Conservation (phyloP, 106 monocot species). For the Allium sativum region DNA sequence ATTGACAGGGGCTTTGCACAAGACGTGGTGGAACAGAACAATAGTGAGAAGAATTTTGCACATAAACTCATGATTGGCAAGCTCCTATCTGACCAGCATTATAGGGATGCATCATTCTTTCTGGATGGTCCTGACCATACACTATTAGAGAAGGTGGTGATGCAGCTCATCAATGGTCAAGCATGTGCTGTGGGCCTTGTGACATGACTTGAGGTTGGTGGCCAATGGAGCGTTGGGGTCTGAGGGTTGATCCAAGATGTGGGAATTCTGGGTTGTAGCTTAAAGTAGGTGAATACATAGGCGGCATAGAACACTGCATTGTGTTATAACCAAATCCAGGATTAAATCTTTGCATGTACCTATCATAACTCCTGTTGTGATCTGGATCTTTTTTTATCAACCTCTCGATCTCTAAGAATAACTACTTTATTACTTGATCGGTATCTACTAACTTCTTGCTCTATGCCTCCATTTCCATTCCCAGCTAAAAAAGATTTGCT, state of each 20-base stretch:
- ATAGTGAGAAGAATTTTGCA: slow-evolving; percentile 64
- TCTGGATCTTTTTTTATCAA: no score
- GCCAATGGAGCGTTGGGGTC: slow-evolving; percentile 42
- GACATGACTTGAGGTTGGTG: slow-evolving; percentile 35
- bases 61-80: slow-evolving; percentile 39
- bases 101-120: slow-evolving; percentile 52
- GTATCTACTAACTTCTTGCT: no score
- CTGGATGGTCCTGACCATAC: slow-evolving; percentile 56
- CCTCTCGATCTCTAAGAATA: no score
- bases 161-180: slow-evolving; percentile 36
- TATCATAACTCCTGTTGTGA: no score
- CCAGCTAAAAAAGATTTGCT: no score
- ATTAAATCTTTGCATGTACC: slow-evolving; percentile 89
- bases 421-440: no score
- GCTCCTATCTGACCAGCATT: slow-evolving; percentile 31
- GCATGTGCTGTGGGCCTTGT: slow-evolving; percentile 42
- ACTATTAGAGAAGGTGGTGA: slow-evolving; percentile 27
- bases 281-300: slow-evolving; percentile 69
- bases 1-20: no score
- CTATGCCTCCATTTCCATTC: no score
- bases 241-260: slow-evolving; percentile 52
- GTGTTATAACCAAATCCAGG: slow-evolving; percentile 87
- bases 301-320: slow-evolving; percentile 56
- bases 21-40: slow-evolving; percentile 26
- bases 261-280: slow-evolving; percentile 92